Conservation (phyloP, 2,329 filamentous ascomycete genomes). For the Botrytis medusae region DNA sequence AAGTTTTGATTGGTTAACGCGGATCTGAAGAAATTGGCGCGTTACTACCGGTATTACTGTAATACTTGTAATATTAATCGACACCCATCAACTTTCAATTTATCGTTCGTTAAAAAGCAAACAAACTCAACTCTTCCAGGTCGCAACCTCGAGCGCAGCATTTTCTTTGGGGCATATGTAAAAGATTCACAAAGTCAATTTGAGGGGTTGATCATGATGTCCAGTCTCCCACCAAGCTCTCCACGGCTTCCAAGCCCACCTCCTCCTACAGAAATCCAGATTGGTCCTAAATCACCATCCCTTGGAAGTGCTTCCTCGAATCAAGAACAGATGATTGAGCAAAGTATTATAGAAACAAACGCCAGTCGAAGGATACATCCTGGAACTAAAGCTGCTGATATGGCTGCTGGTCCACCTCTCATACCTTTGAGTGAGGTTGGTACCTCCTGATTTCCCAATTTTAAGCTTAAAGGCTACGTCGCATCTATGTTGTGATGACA, state of each 20-base stretch:
- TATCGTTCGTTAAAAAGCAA: background rate
- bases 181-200: conserved; percentile 13
- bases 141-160: conserved; percentile 15
- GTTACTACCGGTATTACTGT: conserved; percentile 7
- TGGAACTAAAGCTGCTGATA: conserved; percentile 87
- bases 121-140: background rate
- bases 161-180: conserved; percentile 8
- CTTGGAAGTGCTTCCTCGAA: conserved; percentile 59
- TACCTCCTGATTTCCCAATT: conserved; percentile 25
- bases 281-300: conserved; percentile 74
- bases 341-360: conserved; percentile 66
- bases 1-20: conserved; percentile 19
- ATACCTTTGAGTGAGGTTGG: conserved; percentile 80
- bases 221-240: conserved; percentile 66
- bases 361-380: conserved; percentile 84
- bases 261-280: conserved; percentile 91
- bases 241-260: conserved; percentile 93
- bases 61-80: conserved; percentile 6
- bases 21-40: conserved; percentile 19
- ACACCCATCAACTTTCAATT: conserved; percentile 1
- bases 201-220: conserved; percentile 45
- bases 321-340: conserved; percentile 58
- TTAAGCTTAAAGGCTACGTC: conserved; percentile 18
- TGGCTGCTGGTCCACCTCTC: conserved; percentile 87
- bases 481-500: conserved; percentile 13